phyloP scores from a whole-genome alignment of 139 green algal species.

The Coccomyxa sp. region DNA sequence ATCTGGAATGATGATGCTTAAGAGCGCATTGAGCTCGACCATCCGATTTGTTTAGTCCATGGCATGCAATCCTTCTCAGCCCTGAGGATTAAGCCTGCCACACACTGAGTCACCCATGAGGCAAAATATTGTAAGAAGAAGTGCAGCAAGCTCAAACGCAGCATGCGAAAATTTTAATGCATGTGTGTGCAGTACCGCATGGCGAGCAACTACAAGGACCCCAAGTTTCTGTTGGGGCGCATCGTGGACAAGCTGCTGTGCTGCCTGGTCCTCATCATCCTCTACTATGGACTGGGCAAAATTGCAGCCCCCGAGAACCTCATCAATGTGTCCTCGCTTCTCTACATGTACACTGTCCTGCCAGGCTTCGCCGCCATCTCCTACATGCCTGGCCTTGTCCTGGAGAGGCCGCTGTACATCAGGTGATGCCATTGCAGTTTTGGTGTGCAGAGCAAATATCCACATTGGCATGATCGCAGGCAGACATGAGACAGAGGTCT shows the following conservation, averaged over 20 bases:
- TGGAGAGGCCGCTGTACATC: conserved; percentile 72
- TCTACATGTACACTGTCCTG: conserved; percentile 74
- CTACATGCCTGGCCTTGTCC: conserved; percentile 70
- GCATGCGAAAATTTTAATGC: too few species aligned
- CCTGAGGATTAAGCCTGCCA: not conserved
- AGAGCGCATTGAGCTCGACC: too few species aligned
- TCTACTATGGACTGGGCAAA: not conserved
- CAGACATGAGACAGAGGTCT: too few species aligned
- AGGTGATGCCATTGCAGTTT: conserved; percentile 11
- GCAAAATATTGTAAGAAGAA: not conserved
- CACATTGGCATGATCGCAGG: too few species aligned
- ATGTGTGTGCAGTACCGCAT: conserved; percentile 57
- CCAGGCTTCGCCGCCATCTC: conserved; percentile 66
- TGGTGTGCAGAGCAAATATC: not conserved
- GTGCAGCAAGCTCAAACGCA: too few species aligned
- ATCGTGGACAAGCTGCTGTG: conserved; percentile 66
- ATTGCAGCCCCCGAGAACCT: not conserved
- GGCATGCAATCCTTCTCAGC: too few species aligned
- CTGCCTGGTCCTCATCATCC: conserved; percentile 49
- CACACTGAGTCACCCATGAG: not conserved
- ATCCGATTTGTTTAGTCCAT: not conserved
- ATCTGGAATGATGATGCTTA: too few species aligned
- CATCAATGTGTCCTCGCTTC: conserved; percentile 31
- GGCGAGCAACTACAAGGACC: conserved; percentile 54
- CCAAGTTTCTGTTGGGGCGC: conserved; percentile 57